phyloP scores from a whole-genome alignment of 106 monocot species.

The Dendrobium nobile region DNA sequence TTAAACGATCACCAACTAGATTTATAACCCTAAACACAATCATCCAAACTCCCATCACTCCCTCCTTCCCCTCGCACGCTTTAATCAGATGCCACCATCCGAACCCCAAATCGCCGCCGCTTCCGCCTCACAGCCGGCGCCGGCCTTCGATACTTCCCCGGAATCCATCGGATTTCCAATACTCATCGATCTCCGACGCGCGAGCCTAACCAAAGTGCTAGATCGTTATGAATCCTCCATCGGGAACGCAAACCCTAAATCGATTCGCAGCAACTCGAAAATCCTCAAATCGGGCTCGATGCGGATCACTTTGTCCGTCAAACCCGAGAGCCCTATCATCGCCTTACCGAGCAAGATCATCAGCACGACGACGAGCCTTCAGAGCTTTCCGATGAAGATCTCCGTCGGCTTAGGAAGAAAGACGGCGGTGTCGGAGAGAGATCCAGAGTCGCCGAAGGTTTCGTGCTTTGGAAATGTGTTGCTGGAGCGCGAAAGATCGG shows the following conservation, averaged over 20 bases:
- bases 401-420: neutral
- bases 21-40: too few relatives aligned
- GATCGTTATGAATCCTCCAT: neutral
- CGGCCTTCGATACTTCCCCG: neutral
- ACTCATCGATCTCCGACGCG: neutral
- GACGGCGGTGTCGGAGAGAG: neutral
- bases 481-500: slow-evolving; percentile 7
- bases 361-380: neutral
- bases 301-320: neutral
- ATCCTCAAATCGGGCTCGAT: neutral
- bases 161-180: neutral
- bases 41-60: too few relatives aligned
- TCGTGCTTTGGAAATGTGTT: slow-evolving; percentile 15
- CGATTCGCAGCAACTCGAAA: neutral
- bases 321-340: neutral
- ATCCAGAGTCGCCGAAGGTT: slow-evolving; percentile 15
- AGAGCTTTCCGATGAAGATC: neutral
- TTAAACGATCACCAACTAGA: too few relatives aligned
- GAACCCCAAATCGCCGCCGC: neutral
- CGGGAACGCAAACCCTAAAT: neutral
- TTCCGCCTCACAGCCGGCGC: neutral
- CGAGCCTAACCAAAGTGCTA: neutral
- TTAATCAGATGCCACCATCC: too few relatives aligned
- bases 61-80: too few relatives aligned
- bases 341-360: neutral